Percentiles rank a stretch among this genome's conserved stretches.
Conservation (phyloP, 495 filamentous ascomycete species). For the Penicillium coffeae region DNA sequence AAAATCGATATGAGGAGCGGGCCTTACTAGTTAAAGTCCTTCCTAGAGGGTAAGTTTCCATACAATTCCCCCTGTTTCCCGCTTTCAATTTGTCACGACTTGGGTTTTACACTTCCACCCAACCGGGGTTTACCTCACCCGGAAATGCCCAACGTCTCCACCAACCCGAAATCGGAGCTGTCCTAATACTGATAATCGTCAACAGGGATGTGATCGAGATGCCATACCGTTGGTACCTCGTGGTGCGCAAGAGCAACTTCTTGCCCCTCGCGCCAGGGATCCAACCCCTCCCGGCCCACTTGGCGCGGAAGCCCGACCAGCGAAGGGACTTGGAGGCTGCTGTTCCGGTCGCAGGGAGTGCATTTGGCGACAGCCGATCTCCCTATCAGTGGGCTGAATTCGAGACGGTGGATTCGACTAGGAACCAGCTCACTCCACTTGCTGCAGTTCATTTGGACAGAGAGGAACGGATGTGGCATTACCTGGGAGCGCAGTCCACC, state of each 20-base stretch:
- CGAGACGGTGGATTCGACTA: conserved; percentile 50
- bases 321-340: conserved; percentile 47
- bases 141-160: neutral
- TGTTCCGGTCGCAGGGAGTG: conserved; percentile 52
- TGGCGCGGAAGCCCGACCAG: conserved; percentile 45
- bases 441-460: conserved; percentile 61
- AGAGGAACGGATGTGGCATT: conserved; percentile 80
- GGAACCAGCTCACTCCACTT: conserved; percentile 45
- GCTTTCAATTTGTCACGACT: conserved; percentile 6
- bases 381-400: conserved; percentile 80
- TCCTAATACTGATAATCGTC: conserved; percentile 22
- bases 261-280: conserved; percentile 50
- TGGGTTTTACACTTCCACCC: conserved; percentile 7
- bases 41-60: conserved; percentile 71
- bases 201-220: conserved; percentile 50
- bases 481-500: conserved; percentile 80
- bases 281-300: conserved; percentile 56
- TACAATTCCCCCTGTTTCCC: conserved; percentile 13
- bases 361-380: conserved; percentile 54
- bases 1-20: conserved; percentile 66
- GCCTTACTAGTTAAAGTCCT: conserved; percentile 77
- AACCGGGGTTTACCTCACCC: conserved; percentile 8
- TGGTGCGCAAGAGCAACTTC: conserved; percentile 51
- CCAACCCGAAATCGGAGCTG: conserved; percentile 4
- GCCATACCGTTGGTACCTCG: conserved; percentile 53